phyloP scores from a whole-genome alignment of 1,284 basidiomycete species.

The Blastosporella zonata region DNA sequence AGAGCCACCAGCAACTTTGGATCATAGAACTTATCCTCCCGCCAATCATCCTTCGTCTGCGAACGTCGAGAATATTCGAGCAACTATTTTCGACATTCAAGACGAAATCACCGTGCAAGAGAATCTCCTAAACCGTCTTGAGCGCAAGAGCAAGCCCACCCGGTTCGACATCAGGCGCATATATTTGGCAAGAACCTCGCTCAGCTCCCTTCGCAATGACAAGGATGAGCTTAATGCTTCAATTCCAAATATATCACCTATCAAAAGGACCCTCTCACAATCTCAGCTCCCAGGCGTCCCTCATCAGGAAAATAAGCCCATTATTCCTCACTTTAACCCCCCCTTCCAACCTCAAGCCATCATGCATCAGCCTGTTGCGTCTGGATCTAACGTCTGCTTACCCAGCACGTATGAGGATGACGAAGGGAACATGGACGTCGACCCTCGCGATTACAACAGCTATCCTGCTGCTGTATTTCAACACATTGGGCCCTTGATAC shows the following conservation, averaged over 20 bases:
- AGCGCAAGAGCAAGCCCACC: constrained; percentile 27
- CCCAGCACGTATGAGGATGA: constrained; percentile 7
- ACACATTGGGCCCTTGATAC: constrained; percentile 23
- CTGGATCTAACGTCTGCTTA: constrained; percentile 15
- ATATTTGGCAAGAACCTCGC: constrained; percentile 15
- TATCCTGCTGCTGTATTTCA: constrained; percentile 20
- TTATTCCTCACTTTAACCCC: neutral
- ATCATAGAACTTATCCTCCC: neutral
- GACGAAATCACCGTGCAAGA: constrained; percentile 23
- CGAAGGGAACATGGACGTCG: constrained; percentile 19
- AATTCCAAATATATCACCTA: constrained; percentile 25
- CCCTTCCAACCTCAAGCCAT: neutral
- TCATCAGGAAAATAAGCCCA: neutral
- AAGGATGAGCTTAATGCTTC: constrained; percentile 26
- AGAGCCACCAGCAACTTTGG: constrained; percentile 17
- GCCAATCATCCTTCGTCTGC: constrained; percentile 21
- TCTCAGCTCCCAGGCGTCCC: constrained; percentile 6
- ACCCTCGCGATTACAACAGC: constrained; percentile 14
- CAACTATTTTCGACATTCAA: constrained; percentile 28
- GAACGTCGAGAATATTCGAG: constrained; percentile 23
- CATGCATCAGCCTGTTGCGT: neutral
- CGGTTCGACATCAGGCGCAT: constrained; percentile 32
- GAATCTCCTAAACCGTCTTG: constrained; percentile 20
- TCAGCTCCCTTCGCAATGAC: constrained; percentile 21
- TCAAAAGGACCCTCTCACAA: constrained; percentile 17